Percentiles rank a stretch among this genome's conserved stretches.
phyloP scores from a whole-genome alignment of 768 basidiomycete species.

The Mycena albidolilacea region DNA sequence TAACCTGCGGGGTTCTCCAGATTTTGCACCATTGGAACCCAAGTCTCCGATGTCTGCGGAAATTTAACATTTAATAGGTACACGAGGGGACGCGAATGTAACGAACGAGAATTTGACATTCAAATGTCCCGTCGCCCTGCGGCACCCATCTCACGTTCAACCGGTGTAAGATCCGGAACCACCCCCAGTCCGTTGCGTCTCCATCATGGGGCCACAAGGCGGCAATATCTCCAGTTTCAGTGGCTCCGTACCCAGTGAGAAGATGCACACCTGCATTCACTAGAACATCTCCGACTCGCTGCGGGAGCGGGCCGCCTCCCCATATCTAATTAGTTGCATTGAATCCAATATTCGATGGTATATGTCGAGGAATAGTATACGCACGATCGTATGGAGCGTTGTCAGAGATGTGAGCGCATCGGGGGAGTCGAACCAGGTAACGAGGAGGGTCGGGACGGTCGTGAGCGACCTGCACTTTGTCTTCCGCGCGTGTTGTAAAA shows the following conservation, averaged over 20 bases:
- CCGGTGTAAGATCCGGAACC: slow-evolving; percentile 45
- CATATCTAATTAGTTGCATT: slow-evolving; percentile 39
- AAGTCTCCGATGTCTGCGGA: too few relatives aligned
- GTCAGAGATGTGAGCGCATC: slow-evolving; percentile 46
- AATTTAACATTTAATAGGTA: too few relatives aligned
- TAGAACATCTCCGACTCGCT: slow-evolving; percentile 49
- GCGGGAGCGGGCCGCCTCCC: slow-evolving; percentile 50
- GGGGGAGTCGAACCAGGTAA: slow-evolving; percentile 46
- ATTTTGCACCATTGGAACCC: slow-evolving; percentile 44
- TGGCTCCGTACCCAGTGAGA: slow-evolving; percentile 44
- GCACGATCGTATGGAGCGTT: slow-evolving; percentile 30
- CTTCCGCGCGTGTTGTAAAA: slow-evolving; percentile 45
- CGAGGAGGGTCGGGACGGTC: slow-evolving; percentile 50
- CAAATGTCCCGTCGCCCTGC: slow-evolving; percentile 54
- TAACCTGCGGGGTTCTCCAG: slow-evolving; percentile 53
- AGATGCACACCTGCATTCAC: slow-evolving; percentile 49
- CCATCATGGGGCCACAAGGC: slow-evolving; percentile 21
- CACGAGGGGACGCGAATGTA: not conserved
- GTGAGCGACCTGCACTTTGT: slow-evolving; percentile 43
- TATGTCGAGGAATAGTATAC: too few relatives aligned
- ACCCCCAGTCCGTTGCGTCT: slow-evolving; percentile 51
- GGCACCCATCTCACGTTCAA: slow-evolving; percentile 50
- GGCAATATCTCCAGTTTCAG: slow-evolving; percentile 48
- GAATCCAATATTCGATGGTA: slow-evolving; percentile 43
- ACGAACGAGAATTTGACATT: slow-evolving; percentile 55